Evolutionary conservation across 1,284 basidiomycete genomes (phyloP).

Genomic region (Phlebopus sp.): DNA sequence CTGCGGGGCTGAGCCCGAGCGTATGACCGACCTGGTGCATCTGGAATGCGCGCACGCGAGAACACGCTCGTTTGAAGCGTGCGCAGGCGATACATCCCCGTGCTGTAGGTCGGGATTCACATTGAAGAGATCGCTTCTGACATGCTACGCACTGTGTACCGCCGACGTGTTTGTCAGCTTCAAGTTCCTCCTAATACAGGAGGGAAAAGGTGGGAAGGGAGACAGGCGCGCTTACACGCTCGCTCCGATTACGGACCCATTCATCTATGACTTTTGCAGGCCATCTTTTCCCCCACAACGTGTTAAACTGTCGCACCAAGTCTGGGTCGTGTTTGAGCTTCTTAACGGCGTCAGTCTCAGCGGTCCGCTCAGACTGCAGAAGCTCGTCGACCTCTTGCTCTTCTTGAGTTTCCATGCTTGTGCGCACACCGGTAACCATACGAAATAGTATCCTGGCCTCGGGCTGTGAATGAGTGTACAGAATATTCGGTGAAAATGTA

Average conservation of each 20-base stretch:
- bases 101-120: slow-evolving; percentile 1
- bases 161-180: background rate
- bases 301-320: slow-evolving; percentile 2
- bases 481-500: no score
- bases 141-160: slow-evolving; percentile 3
- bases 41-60: slow-evolving; percentile 4
- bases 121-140: slow-evolving; percentile 1
- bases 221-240: background rate
- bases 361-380: slow-evolving; percentile 1
- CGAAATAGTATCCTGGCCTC: no score
- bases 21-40: slow-evolving; percentile 1
- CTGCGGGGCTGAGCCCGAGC: background rate
- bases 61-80: slow-evolving; percentile 3
- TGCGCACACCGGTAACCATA: no score
- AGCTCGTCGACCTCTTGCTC: slow-evolving; percentile 8
- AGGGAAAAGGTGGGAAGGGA: background rate
- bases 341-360: background rate
- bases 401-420: background rate
- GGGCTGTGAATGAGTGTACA: no score
- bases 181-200: background rate
- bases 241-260: slow-evolving; percentile 1
- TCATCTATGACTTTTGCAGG: slow-evolving; percentile 1
- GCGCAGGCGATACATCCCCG: slow-evolving; percentile 6
- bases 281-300: slow-evolving; percentile 4
- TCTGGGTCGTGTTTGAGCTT: background rate